Percentiles rank a stretch among this genome's conserved stretches.
Conservation (phyloP, 805 yeast genomes). For the Tetrapisispora phaffii region DNA sequence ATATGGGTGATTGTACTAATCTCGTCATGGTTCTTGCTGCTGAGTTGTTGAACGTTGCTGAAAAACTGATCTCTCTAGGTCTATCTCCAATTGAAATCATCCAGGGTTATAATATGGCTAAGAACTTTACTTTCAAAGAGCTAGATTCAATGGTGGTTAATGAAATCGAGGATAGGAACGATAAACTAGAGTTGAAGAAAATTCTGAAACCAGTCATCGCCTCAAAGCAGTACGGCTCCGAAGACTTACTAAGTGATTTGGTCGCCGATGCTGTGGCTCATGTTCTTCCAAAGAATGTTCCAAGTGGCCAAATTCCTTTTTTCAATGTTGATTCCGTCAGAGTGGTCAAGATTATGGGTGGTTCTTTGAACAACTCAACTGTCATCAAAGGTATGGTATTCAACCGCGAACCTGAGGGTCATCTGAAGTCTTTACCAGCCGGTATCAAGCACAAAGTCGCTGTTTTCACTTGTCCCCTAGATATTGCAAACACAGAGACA, state of each 20-base stretch:
- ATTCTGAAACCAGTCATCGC: conserved; percentile 80
- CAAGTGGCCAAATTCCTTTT: conserved; percentile 14
- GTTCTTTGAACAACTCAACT: conserved; percentile 58
- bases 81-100: conserved; percentile 85
- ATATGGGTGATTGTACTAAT: conserved; percentile 95
- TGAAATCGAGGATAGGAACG: conserved; percentile 38
- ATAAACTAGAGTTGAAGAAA: conserved; percentile 50
- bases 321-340: conserved; percentile 92
- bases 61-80: conserved; percentile 74
- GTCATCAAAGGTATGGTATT: conserved; percentile 97
- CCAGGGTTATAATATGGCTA: conserved; percentile 89
- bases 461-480: conserved; percentile 87
- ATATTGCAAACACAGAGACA: conserved; percentile 93
- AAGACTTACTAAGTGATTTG: conserved; percentile 62
- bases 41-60: conserved; percentile 78
- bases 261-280: conserved; percentile 78
- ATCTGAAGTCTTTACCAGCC: conserved; percentile 50
- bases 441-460: conserved; percentile 68
- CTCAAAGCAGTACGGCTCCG: conserved; percentile 87
- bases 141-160: conserved; percentile 58
- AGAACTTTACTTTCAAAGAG: conserved; percentile 57
- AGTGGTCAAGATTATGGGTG: conserved; percentile 95
- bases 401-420: conserved; percentile 95
- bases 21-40: conserved; percentile 89
- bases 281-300: conserved; percentile 45